These are phyloP conservation scores for Falciphora oryzae DNA, from an alignment of 2,329 filamentous ascomycete genomes.

Conservation along the genomic window DNA sequence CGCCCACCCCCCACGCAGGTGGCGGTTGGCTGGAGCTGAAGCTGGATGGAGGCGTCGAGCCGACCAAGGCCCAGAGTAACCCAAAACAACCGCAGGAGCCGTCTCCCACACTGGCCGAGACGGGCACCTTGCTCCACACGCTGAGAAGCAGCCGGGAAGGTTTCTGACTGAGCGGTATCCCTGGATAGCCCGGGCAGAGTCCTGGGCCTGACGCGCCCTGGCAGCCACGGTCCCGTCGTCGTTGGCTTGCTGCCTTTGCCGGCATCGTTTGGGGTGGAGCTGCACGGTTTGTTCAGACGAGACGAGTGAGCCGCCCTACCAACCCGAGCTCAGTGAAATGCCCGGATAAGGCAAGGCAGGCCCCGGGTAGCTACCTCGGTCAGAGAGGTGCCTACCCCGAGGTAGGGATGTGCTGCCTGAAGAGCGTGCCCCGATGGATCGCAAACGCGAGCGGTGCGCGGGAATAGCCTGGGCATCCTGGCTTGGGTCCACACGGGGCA, in stretches of 20 bases:
- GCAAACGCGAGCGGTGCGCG: neutral
- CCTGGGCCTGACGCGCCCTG: neutral
- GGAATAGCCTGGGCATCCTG: neutral
- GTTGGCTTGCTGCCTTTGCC: conserved; percentile 1
- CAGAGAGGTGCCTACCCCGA: neutral
- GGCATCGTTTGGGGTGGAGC: neutral
- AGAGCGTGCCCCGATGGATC: too few relatives aligned
- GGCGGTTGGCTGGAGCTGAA: neutral
- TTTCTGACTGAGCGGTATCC: neutral
- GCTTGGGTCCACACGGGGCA: neutral
- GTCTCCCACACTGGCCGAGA: conserved; percentile 3
- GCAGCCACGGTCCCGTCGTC: neutral
- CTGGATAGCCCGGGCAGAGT: neutral
- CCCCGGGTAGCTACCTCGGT: neutral
- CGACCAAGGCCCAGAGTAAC: conserved; percentile 2
- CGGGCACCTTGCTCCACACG: neutral
- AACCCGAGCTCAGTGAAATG: neutral
- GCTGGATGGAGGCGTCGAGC: neutral
- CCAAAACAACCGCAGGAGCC: conserved; percentile 10
- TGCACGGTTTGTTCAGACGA: neutral
- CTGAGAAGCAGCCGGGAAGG: neutral
- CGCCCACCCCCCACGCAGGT: neutral
- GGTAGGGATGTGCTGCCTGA: neutral
- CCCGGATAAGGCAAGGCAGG: neutral
- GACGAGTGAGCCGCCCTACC: neutral